Base-by-base conservation (phyloP, 768 basidiomycete species). In the Cyathus striatus region DNA sequence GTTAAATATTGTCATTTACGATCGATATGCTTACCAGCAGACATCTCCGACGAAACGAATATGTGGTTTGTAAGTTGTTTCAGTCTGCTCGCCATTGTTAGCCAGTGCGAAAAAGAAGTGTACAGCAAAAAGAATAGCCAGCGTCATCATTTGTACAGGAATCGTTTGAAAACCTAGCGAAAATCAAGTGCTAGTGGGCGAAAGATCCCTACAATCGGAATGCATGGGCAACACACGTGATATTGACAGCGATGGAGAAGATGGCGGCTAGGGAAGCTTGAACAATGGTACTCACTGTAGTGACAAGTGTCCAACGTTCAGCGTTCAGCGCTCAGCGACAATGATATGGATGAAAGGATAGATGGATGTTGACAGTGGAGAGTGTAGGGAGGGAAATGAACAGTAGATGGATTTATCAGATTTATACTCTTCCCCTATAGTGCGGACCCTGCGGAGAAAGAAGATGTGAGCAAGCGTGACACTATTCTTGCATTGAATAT, bases 51-150 rank as follows among this genome's bases (percentile, higher is more conserved):
- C 47, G n/a, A n/a, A n/a, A 54, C 55, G 35, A 60, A 56, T 23
- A 86, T 56, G 54, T 88, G 85, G 44, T 66, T 65, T 41, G 70
- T 58, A 37, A 87, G 50, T 58, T 85, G 83, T 44, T 75, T 68
- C 25, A 86, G 62, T 65, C 86, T 83, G 58, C 59, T 56, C 23
- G 75, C 61, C 81, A 81, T 83, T 51, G 49, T 41, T 40, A 45
- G 41, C 40, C 51, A 49, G 45, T 42, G 20, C 40, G 40, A 46
- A 21, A 26, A 33, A 45, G 35, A 41, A 22, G 26, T 35, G 38
- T 16, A 38, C 42, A 30, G n/a, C 9, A 30, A n/a, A 30, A n/a
- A 9, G n/a, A n/a, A 30, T n/a, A 30, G 27, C 9, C n/a, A 30
- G 27, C n/a, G n/a, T n/a, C n/a, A 18, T 14, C 18, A 20, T 20